These are phyloP conservation scores for Fragaria nilgerrensis DNA, from an alignment of 306 rosid species.

Conservation along the genomic window DNA sequence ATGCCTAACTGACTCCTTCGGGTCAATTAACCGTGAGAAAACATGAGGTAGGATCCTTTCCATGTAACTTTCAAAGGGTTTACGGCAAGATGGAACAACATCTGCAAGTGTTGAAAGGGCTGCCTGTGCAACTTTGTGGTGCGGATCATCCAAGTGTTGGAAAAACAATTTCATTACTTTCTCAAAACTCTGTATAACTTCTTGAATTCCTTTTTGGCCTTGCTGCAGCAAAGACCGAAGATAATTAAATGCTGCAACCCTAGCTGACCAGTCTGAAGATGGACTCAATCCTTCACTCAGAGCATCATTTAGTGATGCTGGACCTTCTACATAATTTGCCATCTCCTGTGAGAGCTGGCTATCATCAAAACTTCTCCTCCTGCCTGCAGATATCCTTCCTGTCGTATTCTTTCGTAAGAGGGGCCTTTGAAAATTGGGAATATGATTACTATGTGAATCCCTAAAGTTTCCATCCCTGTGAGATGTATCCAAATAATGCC, in stretches of 20 bases:
- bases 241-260: conserved; percentile 95
- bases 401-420: conserved; percentile 74
- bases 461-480: conserved; percentile 70
- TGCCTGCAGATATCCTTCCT: conserved; percentile 75
- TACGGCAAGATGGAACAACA: conserved; percentile 81
- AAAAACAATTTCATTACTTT: conserved; percentile 98
- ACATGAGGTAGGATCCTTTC: conserved; percentile 97
- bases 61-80: conserved; percentile 92
- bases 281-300: conserved; percentile 86
- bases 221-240: conserved; percentile 83
- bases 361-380: conserved; percentile 93
- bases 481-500: conserved; percentile 62
- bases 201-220: conserved; percentile 89
- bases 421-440: conserved; percentile 98
- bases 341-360: conserved; percentile 73
- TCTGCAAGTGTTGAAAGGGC: conserved; percentile 96
- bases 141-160: conserved; percentile 99
- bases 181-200: conserved; percentile 87
- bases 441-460: conserved; percentile 63
- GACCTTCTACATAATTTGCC: conserved; percentile 72
- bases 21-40: conserved; percentile 94
- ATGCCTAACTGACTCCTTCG: conserved; percentile 92
- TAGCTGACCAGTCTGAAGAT: conserved; percentile 93
- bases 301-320: conserved; percentile 85
- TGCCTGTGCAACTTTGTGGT: conserved; percentile 98